phyloP scores from a whole-genome alignment of 2,329 filamentous ascomycete species.

The Shiraia sp. region DNA sequence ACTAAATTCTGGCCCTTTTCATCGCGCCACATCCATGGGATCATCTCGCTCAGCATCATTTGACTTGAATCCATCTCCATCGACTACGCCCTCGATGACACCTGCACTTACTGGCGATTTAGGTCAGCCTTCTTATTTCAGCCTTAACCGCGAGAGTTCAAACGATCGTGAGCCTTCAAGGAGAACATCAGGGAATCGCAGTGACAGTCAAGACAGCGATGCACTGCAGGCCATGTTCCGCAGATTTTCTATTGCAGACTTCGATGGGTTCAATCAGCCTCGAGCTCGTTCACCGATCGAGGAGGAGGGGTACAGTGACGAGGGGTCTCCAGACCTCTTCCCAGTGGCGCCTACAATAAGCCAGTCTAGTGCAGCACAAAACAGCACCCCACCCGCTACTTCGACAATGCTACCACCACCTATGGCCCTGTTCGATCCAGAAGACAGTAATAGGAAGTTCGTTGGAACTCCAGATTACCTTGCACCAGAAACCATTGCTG shows the following conservation, averaged over 20 bases:
- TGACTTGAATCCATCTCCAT: slow-evolving; percentile 81
- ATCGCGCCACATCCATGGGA: slow-evolving; percentile 78
- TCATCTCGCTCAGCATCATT: slow-evolving; percentile 94
- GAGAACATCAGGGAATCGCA: slow-evolving; percentile 79
- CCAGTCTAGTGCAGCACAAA: slow-evolving; percentile 57
- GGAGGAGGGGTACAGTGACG: slow-evolving; percentile 72
- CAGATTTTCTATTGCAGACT: slow-evolving; percentile 59
- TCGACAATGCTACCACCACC: slow-evolving; percentile 87
- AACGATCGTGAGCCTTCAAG: slow-evolving; percentile 64
- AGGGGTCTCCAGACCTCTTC: slow-evolving; percentile 76
- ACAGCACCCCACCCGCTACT: slow-evolving; percentile 62
- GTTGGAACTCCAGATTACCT: slow-evolving; percentile 97
- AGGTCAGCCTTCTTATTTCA: slow-evolving; percentile 94
- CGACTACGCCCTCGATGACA: slow-evolving; percentile 82
- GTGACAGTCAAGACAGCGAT: slow-evolving; percentile 91
- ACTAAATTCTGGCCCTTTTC: slow-evolving; percentile 89
- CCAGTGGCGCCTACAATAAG: slow-evolving; percentile 65
- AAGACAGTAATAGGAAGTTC: slow-evolving; percentile 89
- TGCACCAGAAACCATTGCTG: slow-evolving; percentile 94
- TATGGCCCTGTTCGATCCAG: slow-evolving; percentile 90
- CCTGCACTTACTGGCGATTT: slow-evolving; percentile 70
- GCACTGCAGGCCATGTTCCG: slow-evolving; percentile 80
- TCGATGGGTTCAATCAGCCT: slow-evolving; percentile 49
- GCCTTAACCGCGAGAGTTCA: slow-evolving; percentile 63
- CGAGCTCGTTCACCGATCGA: slow-evolving; percentile 66